Conservation (phyloP, 176 grass and related monocot genomes). For the Alloteropsis semialata region DNA sequence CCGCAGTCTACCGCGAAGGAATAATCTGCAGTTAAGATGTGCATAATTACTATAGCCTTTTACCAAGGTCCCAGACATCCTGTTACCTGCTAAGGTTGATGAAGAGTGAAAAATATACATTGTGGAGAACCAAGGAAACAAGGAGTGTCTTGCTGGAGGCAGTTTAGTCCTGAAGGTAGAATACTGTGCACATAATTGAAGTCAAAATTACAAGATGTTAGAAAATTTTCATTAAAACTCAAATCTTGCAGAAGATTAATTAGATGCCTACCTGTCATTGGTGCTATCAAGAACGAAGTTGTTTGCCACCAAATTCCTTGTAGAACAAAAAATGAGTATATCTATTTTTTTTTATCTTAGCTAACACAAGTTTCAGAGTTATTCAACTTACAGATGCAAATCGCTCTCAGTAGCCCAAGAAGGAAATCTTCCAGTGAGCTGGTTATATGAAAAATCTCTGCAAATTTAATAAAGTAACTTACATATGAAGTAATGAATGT, state of each 20-base stretch:
- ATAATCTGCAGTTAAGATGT: slow-evolving; percentile 42
- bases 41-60: background rate
- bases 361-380: background rate
- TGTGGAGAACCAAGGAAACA: slow-evolving; percentile 61
- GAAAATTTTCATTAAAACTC: background rate
- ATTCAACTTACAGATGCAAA: slow-evolving; percentile 60
- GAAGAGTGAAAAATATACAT: slow-evolving; percentile 37
- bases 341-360: background rate
- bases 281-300: slow-evolving; percentile 43
- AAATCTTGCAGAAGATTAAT: background rate
- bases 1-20: slow-evolving; percentile 76
- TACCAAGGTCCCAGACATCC: background rate
- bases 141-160: slow-evolving; percentile 69
- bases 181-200: slow-evolving; percentile 24
- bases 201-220: background rate
- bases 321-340: background rate
- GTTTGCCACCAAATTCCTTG: slow-evolving; percentile 77
- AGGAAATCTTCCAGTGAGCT: slow-evolving; percentile 69
- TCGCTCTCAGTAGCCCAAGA: slow-evolving; percentile 54
- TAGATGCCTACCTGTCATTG: slow-evolving; percentile 44
- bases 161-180: slow-evolving; percentile 54
- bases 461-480: slow-evolving; percentile 14
- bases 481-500: background rate
- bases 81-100: background rate
- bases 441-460: slow-evolving; percentile 94